Evolutionary conservation across 2,329 filamentous ascomycete genomes (phyloP).

Genomic region (Dactylellina cionopaga): DNA sequence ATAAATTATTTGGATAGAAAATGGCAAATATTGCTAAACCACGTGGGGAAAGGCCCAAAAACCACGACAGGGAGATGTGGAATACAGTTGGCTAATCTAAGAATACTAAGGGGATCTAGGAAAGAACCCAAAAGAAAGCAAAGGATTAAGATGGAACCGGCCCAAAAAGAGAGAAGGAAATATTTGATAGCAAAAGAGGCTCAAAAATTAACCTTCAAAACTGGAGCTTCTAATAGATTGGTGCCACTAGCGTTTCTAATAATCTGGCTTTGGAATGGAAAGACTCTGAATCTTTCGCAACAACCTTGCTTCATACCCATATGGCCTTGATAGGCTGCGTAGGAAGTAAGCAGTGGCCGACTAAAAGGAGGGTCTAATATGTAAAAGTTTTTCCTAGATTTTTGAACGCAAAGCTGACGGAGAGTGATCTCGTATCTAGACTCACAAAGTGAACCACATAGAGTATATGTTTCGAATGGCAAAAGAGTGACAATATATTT

Average conservation of each 20-base stretch:
- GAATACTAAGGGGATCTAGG: constrained; percentile 20
- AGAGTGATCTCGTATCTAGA: too few species aligned
- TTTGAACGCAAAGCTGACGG: too few species aligned
- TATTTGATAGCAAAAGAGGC: not conserved
- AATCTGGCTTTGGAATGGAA: too few species aligned
- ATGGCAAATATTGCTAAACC: constrained; percentile 9
- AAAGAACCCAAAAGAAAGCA: constrained; percentile 21
- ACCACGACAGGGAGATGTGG: constrained; percentile 48
- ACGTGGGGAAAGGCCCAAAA: constrained; percentile 39
- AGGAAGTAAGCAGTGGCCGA: too few species aligned
- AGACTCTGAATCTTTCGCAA: too few species aligned
- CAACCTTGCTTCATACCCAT: too few species aligned
- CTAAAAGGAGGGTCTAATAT: too few species aligned
- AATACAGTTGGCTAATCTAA: constrained; percentile 25
- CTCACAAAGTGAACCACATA: too few species aligned
- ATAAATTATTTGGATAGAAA: constrained; percentile 54
- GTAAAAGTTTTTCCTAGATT: too few species aligned
- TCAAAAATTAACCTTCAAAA: not conserved
- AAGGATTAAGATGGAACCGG: not conserved
- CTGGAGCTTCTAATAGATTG: not conserved
- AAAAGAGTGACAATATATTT: too few species aligned
- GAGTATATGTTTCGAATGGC: too few species aligned
- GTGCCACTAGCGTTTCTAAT: not conserved
- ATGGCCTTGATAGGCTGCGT: too few species aligned
- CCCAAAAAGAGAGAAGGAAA: constrained; percentile 3